Evolutionary conservation across 1,284 basidiomycete genomes (phyloP).

Genomic region (Cryptococcus sp.): DNA sequence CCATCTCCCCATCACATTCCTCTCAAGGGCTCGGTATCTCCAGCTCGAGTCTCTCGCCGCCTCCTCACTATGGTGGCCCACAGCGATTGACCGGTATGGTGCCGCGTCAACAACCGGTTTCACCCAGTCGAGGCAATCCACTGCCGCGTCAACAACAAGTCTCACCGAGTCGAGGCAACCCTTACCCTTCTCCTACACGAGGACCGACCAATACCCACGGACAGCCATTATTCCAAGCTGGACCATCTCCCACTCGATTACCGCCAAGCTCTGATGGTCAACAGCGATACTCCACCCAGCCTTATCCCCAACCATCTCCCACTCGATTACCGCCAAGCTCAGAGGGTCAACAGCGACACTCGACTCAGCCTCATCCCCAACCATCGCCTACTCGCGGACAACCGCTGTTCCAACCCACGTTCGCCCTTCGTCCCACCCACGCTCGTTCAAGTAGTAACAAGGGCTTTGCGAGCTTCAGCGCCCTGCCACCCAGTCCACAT

Average conservation of each 20-base stretch:
- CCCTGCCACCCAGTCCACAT: slow-evolving; percentile 20
- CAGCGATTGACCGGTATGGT: slow-evolving; percentile 26
- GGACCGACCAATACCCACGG: not conserved
- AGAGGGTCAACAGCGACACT: not conserved
- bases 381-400: slow-evolving; percentile 4
- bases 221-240: slow-evolving; percentile 21
- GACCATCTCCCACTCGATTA: slow-evolving; percentile 6
- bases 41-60: slow-evolving; percentile 30
- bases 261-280: slow-evolving; percentile 1
- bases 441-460: slow-evolving; percentile 15
- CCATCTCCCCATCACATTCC: slow-evolving; percentile 26
- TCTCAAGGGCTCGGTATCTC: slow-evolving; percentile 40
- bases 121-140: not conserved
- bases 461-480: slow-evolving; percentile 32
- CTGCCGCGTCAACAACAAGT: no score
- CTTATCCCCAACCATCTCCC: slow-evolving; percentile 5
- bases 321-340: slow-evolving; percentile 1
- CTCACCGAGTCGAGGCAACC: not conserved
- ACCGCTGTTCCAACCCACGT: slow-evolving; percentile 24
- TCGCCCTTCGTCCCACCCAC: slow-evolving; percentile 36
- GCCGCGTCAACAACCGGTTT: slow-evolving; percentile 2
- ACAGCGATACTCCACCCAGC: not conserved
- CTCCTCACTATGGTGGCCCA: slow-evolving; percentile 9
- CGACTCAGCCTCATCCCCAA: slow-evolving; percentile 1
- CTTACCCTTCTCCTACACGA: not conserved